Evolutionary conservation across 179 eudicot species (phyloP), one percentile per base, ranked within the genome.

Genomic region (Heliamphora pulchella): DNA sequence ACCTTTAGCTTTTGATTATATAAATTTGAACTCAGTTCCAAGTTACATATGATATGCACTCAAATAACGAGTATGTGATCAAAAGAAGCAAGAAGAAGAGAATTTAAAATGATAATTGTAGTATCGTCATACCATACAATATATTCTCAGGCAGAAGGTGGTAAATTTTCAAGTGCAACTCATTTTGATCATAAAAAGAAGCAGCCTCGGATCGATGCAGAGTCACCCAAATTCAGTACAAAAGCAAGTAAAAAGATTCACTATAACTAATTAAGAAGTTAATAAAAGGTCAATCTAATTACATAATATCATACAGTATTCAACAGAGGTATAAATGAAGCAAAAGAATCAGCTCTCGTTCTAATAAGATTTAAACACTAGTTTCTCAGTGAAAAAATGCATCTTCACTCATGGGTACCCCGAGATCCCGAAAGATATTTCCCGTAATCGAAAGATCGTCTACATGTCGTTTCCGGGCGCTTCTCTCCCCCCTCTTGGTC

Each of bases 401-500:
- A 18, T 5, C 18, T 74, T 74, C 64, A 74, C 20, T 74, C 77
- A 7, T 57, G 77, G 41, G 48, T 74, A 8, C 77, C 64, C 22
- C 65, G 4, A 11, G 68, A 64, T 64, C 41, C 68, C 7, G 68
- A 22, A 2, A 20, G 20, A 57, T 75, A 61, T 59, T 61, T 75
- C 78, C 78, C 54, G 18, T 44, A 75, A 59, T 75, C 78, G 1
- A 53, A 75, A 8, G 88, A 79, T 62, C 84, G 80, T 78, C 86
- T 85, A 73, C 68, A 84, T 80, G 71, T 90, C 6, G 83, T 85
- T 55, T 93, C 94, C 51, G 47, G 46, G 61, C 84, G 86, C 69
- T 89, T 85, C 70, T 89, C 86, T 80, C 89, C 96, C 74, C 75
- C 85, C 82, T 88, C 89, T 54, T 83, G 77, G 72, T 91, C 91